Base-by-base conservation (phyloP, 2,329 filamentous ascomycete genomes). In the Diaporthe citri region DNA sequence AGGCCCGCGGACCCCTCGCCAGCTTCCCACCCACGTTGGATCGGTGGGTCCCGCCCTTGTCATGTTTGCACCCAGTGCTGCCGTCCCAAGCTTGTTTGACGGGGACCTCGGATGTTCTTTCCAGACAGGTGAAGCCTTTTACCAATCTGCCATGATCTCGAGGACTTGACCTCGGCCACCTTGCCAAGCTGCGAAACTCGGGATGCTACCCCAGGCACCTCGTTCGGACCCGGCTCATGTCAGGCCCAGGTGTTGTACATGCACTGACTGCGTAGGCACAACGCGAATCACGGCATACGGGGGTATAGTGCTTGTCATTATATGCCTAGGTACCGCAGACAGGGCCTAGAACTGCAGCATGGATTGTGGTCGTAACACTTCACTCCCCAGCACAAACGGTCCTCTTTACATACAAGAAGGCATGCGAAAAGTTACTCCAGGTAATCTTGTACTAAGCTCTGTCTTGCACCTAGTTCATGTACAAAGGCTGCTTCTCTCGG, bases 1-100 rank as follows among this genome's bases (percentile, higher is more conserved):
- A 64, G 60, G 48, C 57, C 57, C 57, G 71, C 71, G 71, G 71
- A 41, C 57, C 57, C 71, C 71, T 64, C 48, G 46, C 55, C 64
- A 55, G 46, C n/a, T 28, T 43, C 25, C 3, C 36, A 39, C 36
- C 15, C 51, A 46, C 34, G 31, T 28, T 48, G 36, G 17, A 15
- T 55, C 34, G 34, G 64, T 69, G 64, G 64, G 64, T 69, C 64
- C 59, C 34, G n/a, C 31, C 64, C 64, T 28, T 67, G 64, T 67
- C 64, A 39, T 67, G 46, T 41, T 41, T 39, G 31, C 46, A 52
- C 46, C 22, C 31, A 36, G 43, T 52, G 43, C 46, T 52, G 64
- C 64, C 43, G 31, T 67, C n/a, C 64, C 46, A 67, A 39, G 46
- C 64, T 67, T 67, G 46, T 69, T 69, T 31, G 48, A 55, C 17